phyloP scores from a whole-genome alignment of 2,329 filamentous ascomycete genomes.

The Fusarium coicis region DNA sequence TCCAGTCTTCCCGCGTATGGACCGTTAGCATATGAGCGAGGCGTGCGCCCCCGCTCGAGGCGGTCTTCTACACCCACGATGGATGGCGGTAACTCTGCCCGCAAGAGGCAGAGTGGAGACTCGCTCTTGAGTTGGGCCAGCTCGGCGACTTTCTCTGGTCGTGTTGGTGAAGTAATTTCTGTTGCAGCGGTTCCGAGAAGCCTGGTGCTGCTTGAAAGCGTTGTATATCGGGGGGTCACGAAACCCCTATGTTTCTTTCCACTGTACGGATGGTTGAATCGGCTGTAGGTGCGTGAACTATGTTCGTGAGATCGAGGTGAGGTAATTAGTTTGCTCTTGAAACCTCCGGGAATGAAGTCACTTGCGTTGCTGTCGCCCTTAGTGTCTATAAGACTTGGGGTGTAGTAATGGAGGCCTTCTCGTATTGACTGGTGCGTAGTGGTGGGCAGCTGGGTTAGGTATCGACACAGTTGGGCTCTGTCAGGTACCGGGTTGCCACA shows the following conservation, averaged over 20 bases:
- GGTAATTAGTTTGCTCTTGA: neutral
- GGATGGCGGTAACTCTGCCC: slow-evolving; percentile 52
- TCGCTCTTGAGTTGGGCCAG: slow-evolving; percentile 57
- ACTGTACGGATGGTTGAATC: neutral
- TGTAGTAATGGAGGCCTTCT: slow-evolving; percentile 30
- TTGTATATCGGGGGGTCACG: slow-evolving; percentile 23
- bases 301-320: slow-evolving; percentile 1
- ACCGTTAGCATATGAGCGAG: slow-evolving; percentile 45
- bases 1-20: slow-evolving; percentile 42
- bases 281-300: neutral
- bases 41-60: slow-evolving; percentile 44
- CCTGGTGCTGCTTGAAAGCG: slow-evolving; percentile 28
- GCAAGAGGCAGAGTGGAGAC: slow-evolving; percentile 54
- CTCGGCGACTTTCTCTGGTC: slow-evolving; percentile 46
- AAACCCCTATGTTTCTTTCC: slow-evolving; percentile 2
- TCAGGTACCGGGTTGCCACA: slow-evolving; percentile 36
- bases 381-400: slow-evolving; percentile 13
- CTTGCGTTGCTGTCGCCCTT: slow-evolving; percentile 13
- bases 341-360: neutral
- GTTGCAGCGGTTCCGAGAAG: slow-evolving; percentile 34
- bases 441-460: slow-evolving; percentile 44
- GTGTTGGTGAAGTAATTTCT: slow-evolving; percentile 17
- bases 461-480: slow-evolving; percentile 38
- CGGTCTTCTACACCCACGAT: slow-evolving; percentile 44
- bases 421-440: slow-evolving; percentile 31